Evolutionary conservation across 805 yeast species (phyloP).

Genomic region (Monosporozyma servazzii): DNA sequence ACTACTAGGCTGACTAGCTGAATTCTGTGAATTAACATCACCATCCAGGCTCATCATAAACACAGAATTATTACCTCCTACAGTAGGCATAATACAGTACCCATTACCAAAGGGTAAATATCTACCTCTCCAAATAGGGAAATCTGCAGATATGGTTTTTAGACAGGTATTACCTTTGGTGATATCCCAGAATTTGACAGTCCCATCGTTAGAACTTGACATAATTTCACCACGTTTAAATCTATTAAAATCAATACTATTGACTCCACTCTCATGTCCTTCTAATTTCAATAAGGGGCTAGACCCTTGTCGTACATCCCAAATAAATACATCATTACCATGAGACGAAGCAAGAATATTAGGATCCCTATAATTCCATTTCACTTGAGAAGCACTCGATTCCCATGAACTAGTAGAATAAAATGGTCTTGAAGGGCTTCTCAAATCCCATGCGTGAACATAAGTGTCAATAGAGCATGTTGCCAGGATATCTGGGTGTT

Average conservation of each 20-base stretch:
- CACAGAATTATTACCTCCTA: conserved; percentile 63
- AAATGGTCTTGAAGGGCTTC: conserved; percentile 67
- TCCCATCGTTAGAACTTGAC: conserved; percentile 78
- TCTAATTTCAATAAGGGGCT: conserved; percentile 54
- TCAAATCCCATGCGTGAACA: conserved; percentile 83
- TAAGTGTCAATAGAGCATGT: conserved; percentile 90
- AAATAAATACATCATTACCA: conserved; percentile 65
- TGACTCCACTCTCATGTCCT: conserved; percentile 81
- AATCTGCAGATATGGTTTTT: conserved; percentile 57
- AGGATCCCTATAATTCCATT: conserved; percentile 77
- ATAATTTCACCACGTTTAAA: conserved; percentile 51
- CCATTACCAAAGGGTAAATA: conserved; percentile 83
- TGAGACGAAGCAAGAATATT: conserved; percentile 80
- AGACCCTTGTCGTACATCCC: conserved; percentile 86
- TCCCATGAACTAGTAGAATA: conserved; percentile 86
- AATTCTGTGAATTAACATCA: conserved; percentile 6
- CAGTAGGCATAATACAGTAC: conserved; percentile 80
- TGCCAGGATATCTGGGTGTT: conserved; percentile 76
- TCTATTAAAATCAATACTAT: conserved; percentile 78
- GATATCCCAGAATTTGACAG: conserved; percentile 77
- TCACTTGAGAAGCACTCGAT: conserved; percentile 90
- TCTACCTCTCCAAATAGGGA: conserved; percentile 85
- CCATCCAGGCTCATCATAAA: conserved; percentile 27
- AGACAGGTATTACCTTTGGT: conserved; percentile 39
- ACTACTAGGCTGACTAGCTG: not conserved